Conservation (phyloP, 371 early-diverging fungal species). For the Rhizopus microsporus region DNA sequence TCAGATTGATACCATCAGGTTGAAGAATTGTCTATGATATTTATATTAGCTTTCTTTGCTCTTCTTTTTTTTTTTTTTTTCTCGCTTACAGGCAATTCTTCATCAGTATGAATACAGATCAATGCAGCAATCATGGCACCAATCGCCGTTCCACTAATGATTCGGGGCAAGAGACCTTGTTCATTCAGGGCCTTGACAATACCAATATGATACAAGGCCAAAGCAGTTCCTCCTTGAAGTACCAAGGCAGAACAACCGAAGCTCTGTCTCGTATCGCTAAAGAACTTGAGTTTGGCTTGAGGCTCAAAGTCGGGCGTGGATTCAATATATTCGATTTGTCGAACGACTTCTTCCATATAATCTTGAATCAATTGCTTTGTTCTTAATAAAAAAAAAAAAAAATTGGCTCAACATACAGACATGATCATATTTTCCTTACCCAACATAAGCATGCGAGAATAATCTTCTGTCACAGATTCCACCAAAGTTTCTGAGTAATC, state of each 20-base stretch:
- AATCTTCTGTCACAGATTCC: slow-evolving; percentile 69
- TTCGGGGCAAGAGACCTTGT: slow-evolving; percentile 65
- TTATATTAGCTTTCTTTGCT: not conserved
- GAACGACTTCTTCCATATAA: slow-evolving; percentile 66
- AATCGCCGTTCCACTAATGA: slow-evolving; percentile 72
- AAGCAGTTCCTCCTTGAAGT: slow-evolving; percentile 69
- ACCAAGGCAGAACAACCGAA: slow-evolving; percentile 75
- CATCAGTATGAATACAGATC: slow-evolving; percentile 71
- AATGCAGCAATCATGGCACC: slow-evolving; percentile 76
- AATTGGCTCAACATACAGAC: not conserved
- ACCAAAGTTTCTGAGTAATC: slow-evolving; percentile 70
- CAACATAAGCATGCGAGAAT: slow-evolving; percentile 59
- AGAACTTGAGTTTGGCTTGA: slow-evolving; percentile 67
- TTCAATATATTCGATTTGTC: slow-evolving; percentile 62
- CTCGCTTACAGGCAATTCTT: slow-evolving; percentile 61
- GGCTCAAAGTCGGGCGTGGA: slow-evolving; percentile 46
- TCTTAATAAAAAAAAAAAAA: slow-evolving; percentile 14
- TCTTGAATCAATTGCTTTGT: slow-evolving; percentile 74
- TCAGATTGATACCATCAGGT: slow-evolving; percentile 64
- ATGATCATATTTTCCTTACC: slow-evolving; percentile 28
- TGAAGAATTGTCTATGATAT: slow-evolving; percentile 51
- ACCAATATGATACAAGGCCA: slow-evolving; percentile 72
- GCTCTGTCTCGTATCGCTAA: slow-evolving; percentile 65
- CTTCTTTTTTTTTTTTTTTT: not conserved
- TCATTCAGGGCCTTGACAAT: slow-evolving; percentile 73